A percentile compares a stretch with the other conserved stretches of the same genome.
phyloP scores from a whole-genome alignment of 345 rosid genomes.

The Brassica carinata region DNA sequence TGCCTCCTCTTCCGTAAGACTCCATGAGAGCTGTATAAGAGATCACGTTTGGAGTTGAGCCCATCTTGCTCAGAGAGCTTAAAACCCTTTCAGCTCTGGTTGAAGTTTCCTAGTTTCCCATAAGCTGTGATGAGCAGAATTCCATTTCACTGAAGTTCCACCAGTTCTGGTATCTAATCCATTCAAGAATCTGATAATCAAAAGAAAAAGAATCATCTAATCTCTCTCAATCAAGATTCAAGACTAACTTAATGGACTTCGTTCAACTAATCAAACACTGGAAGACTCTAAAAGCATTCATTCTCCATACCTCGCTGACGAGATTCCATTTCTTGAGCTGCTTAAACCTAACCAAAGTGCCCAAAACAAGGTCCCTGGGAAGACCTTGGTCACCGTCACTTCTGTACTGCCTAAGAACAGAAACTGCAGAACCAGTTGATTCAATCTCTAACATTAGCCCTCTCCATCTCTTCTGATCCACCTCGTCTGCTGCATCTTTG shows the following conservation, averaged over 20 bases:
- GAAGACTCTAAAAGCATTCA: too few species aligned
- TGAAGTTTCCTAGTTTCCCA: slow-evolving; percentile 90
- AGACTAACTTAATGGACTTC: too few species aligned
- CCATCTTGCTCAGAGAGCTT: slow-evolving; percentile 66
- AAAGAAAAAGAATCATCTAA: too few species aligned
- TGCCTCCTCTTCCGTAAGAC: slow-evolving; percentile 85
- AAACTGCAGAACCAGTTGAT: slow-evolving; percentile 62
- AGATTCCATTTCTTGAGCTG: slow-evolving; percentile 87
- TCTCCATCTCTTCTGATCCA: slow-evolving; percentile 82
- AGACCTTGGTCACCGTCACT: slow-evolving; percentile 49
- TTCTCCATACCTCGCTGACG: slow-evolving; percentile 72
- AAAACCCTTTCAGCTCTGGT: slow-evolving; percentile 74
- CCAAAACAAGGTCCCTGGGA: slow-evolving; percentile 73
- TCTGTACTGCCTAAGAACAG: slow-evolving; percentile 60
- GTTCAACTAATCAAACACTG: too few species aligned
- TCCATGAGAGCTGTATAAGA: slow-evolving; percentile 97
- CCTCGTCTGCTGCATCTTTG: slow-evolving; percentile 75
- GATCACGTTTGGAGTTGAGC: slow-evolving; percentile 69
- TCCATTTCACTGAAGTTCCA: slow-evolving; percentile 95
- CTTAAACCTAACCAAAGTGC: slow-evolving; percentile 87
- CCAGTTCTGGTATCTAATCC: slow-evolving; percentile 84
- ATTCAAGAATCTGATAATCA: slow-evolving; percentile 95
- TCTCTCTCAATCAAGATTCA: not conserved
- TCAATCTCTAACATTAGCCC: slow-evolving; percentile 75
- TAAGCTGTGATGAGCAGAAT: slow-evolving; percentile 83